phyloP scores from a whole-genome alignment of 2,329 filamentous ascomycete genomes.

The Pseudodiploospora longispora region DNA sequence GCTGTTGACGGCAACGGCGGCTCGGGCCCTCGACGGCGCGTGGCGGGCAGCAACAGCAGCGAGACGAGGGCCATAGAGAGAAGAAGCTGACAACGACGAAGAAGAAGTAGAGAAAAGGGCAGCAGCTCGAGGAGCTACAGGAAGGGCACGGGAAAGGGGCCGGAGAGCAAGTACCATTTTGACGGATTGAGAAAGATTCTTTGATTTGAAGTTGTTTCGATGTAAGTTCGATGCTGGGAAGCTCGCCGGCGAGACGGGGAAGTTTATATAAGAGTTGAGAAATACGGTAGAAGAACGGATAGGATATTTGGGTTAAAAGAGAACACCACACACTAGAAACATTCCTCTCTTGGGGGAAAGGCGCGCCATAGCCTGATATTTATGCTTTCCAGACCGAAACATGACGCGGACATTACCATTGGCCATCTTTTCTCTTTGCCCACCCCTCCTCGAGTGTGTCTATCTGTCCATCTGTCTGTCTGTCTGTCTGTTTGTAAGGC shows the following conservation, averaged over 20 bases:
- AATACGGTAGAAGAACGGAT: no score
- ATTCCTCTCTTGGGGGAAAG: no score
- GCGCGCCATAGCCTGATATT: no score
- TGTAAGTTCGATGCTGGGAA: neutral
- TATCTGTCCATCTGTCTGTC: no score
- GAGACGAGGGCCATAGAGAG: conserved; percentile 2
- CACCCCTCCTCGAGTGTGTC: no score
- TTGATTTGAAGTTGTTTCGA: neutral
- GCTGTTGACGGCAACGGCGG: conserved; percentile 33
- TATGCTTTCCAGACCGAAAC: no score
- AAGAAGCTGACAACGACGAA: conserved; percentile 12
- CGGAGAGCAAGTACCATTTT: conserved; percentile 25
- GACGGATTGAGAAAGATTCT: conserved; percentile 11
- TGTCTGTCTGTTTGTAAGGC: no score
- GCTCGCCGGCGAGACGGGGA: neutral
- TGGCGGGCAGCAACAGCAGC: conserved; percentile 11
- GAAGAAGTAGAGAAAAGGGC: conserved; percentile 17
- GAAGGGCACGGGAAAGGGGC: conserved; percentile 18
- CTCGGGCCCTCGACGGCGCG: conserved; percentile 25
- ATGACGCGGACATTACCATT: no score
- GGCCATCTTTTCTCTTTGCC: no score
- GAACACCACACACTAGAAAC: no score
- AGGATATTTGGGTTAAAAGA: no score
- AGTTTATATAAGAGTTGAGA: conserved; percentile 9
- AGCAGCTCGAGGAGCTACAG: conserved; percentile 18